Percentiles rank a stretch among this genome's conserved stretches.
These are phyloP conservation scores for Neurospora africana DNA, from an alignment of 495 filamentous ascomycete genomes.

Conservation along the genomic window DNA sequence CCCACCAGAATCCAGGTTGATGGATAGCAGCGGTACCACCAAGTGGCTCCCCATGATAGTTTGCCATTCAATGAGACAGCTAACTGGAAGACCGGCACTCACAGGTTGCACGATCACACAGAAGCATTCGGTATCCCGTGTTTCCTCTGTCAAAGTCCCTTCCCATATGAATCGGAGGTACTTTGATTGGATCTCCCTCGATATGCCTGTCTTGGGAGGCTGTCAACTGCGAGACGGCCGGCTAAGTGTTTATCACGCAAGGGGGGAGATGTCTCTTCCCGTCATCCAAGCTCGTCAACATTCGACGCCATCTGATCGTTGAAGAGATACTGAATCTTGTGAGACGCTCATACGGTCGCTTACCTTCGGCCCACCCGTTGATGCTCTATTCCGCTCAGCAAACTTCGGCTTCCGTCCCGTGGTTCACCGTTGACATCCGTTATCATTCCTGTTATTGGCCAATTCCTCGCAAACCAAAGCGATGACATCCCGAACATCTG, in stretches of 20 bases:
- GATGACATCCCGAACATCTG: not conserved
- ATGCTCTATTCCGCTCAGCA: not conserved
- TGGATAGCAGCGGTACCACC: not conserved
- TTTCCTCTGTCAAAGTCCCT: not conserved
- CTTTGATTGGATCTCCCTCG: not conserved
- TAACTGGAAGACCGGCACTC: not conserved
- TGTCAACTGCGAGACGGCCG: not conserved
- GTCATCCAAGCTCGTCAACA: not conserved
- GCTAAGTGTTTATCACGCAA: not conserved
- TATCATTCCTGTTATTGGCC: not conserved
- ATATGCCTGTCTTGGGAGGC: not conserved
- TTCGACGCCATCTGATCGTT: not conserved
- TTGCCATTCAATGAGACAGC: not conserved
- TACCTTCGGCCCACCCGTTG: not conserved
- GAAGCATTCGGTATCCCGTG: not conserved
- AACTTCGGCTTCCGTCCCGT: not conserved
- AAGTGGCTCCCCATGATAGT: not conserved
- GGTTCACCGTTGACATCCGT: not conserved
- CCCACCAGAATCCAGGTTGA: not conserved
- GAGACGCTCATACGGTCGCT: not conserved
- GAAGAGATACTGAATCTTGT: not conserved
- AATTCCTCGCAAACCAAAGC: not conserved
- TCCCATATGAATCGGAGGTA: not conserved
- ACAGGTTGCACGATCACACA: not conserved
- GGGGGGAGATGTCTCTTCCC: not conserved